Conservation (phyloP, 306 rosid species). For the Vigna unguiculata region DNA sequence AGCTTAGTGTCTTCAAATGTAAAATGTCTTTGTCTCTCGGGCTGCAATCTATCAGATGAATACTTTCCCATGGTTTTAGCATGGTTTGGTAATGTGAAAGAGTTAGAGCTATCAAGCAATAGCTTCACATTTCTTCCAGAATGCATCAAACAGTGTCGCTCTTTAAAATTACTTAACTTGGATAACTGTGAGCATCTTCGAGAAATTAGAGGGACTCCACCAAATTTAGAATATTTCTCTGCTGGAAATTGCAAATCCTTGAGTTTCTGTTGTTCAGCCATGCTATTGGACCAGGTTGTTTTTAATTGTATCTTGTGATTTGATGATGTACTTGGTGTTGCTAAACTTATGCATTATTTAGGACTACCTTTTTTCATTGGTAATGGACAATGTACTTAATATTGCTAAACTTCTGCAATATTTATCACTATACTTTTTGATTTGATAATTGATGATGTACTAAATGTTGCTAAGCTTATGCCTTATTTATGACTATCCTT, state of each 20-base stretch:
- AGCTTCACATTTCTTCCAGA: background rate
- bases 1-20: background rate
- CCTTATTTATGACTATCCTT: background rate
- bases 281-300: background rate
- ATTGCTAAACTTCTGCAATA: background rate
- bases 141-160: background rate
- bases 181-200: background rate
- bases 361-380: background rate
- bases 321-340: background rate
- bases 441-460: background rate
- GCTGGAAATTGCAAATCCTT: background rate
- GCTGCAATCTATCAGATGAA: background rate
- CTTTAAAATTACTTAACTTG: background rate
- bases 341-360: background rate
- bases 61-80: constrained; percentile 3
- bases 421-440: background rate
- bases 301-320: background rate
- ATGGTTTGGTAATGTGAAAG: background rate
- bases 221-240: background rate
- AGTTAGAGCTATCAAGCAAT: background rate
- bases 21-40: background rate
- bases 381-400: background rate
- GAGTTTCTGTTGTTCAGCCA: background rate
- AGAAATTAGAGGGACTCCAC: constrained; percentile 8
- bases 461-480: background rate